Evolutionary conservation across 2,329 filamentous ascomycete species (phyloP), one percentile per base, ranked within the genome.

Genomic region (Diatrype stigma): DNA sequence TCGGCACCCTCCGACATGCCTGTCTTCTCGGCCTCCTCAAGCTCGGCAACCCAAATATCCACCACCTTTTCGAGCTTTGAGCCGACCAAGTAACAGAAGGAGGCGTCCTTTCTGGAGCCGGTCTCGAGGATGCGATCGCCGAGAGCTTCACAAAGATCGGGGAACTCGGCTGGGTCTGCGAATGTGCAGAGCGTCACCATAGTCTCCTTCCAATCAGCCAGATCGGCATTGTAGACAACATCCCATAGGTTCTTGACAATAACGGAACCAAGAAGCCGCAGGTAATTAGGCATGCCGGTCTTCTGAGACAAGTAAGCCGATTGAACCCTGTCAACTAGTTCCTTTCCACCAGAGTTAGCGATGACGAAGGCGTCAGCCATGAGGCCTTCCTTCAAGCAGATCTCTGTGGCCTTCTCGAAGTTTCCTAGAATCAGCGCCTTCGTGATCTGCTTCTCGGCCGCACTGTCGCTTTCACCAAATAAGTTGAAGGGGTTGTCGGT

Each of bases 41-140:
- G 82, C 70, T 97, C 92, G 47, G 88, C 79, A 49, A 93, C 86
- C 94, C 94, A 99, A 64, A 97, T 96, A 34, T 81, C 81, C 44
- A 97, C 89, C 22, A 97, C 93, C 80, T 99, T 99, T 71, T 99
- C 93, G 4, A 99, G 79, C 73, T 96, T 97, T 17, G 93, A 96
- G 53, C 94, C 93, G 42, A 93, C 91, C 54, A 99, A 76, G 71
- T 92, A 99, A 72, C 95, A 99, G 80, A 99, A 96, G 1, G 90
- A 92, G 32, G 94, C 94, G 69, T 99, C 90, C 68, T 96, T 93
- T 55, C 90, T 82, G 37, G 85, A 80, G 21, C 82, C 82, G n/a
- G 75, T 74, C 64, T 96, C 93, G 56, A 89, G 81, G 38, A 99
- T 82, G 28, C 95, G 84, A 68, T 99, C 95, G 60, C 94, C 94